phyloP scores from a whole-genome alignment of 345 rosid species.

The Cardamine chenopodiifolia region DNA sequence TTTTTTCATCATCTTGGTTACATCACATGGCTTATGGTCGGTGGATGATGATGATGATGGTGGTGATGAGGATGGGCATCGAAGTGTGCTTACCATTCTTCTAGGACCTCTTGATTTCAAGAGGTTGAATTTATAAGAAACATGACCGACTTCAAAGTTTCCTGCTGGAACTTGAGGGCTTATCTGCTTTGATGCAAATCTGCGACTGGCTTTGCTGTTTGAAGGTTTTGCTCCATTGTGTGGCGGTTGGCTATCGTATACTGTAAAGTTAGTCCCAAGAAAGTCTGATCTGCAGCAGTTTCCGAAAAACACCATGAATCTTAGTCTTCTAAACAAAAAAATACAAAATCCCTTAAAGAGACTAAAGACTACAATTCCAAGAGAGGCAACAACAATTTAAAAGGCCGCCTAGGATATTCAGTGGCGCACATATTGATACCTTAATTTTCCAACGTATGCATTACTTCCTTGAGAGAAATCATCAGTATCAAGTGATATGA shows the following conservation, averaged over 20 bases:
- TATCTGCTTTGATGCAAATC: slow-evolving; percentile 92
- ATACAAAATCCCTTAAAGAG: neutral
- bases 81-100: slow-evolving; percentile 84
- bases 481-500: slow-evolving; percentile 81
- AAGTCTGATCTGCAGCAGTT: slow-evolving; percentile 77
- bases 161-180: slow-evolving; percentile 94
- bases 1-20: slow-evolving; percentile 48
- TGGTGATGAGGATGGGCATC: slow-evolving; percentile 49
- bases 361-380: neutral
- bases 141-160: slow-evolving; percentile 82
- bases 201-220: slow-evolving; percentile 68
- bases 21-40: slow-evolving; percentile 39
- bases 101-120: slow-evolving; percentile 97
- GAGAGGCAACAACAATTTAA: neutral
- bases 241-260: slow-evolving; percentile 87
- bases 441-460: slow-evolving; percentile 89
- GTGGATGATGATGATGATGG: slow-evolving; percentile 32
- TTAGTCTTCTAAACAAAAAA: neutral
- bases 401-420: slow-evolving; percentile 6
- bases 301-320: neutral
- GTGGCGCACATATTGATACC: slow-evolving; percentile 45
- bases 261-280: slow-evolving; percentile 90
- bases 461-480: slow-evolving; percentile 95
- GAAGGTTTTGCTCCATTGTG: slow-evolving; percentile 86
- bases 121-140: slow-evolving; percentile 89